Evolutionary conservation across 2,329 filamentous ascomycete genomes (phyloP).

Genomic region (Ophiostoma sp.): DNA sequence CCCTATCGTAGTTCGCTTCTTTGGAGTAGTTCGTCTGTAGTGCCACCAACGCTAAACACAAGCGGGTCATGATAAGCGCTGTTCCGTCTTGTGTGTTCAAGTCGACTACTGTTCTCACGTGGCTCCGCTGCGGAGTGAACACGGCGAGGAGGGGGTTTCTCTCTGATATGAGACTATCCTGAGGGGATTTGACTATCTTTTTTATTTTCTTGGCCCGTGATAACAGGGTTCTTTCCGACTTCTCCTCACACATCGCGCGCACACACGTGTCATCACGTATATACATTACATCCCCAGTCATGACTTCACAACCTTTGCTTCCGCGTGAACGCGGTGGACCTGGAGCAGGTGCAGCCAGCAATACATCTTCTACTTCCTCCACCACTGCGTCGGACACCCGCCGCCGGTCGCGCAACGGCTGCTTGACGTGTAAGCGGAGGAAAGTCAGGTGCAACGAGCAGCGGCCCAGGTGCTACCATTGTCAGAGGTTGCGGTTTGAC

Average conservation of each 20-base stretch:
- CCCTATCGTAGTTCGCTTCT: background rate
- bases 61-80: background rate
- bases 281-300: background rate
- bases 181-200: background rate
- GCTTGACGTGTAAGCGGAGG: constrained; percentile 4
- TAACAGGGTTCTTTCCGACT: background rate
- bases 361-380: background rate
- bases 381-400: background rate
- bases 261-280: too few relatives aligned
- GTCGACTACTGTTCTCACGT: background rate
- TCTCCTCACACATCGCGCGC: background rate
- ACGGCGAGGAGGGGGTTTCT: background rate
- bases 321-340: background rate
- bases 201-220: background rate
- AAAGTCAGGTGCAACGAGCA: constrained; percentile 17
- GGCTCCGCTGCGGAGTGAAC: background rate
- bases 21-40: background rate
- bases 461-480: background rate
- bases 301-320: background rate
- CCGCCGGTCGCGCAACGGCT: constrained; percentile 14
- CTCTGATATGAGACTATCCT: too few relatives aligned
- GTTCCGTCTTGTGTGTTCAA: background rate
- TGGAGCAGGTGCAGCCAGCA: background rate
- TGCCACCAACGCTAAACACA: background rate
- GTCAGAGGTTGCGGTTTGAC: background rate